Evolutionary conservation across 345 rosid species (phyloP), one percentile per base, ranked within the genome.

Genomic region (Toxicodendron radicans): DNA sequence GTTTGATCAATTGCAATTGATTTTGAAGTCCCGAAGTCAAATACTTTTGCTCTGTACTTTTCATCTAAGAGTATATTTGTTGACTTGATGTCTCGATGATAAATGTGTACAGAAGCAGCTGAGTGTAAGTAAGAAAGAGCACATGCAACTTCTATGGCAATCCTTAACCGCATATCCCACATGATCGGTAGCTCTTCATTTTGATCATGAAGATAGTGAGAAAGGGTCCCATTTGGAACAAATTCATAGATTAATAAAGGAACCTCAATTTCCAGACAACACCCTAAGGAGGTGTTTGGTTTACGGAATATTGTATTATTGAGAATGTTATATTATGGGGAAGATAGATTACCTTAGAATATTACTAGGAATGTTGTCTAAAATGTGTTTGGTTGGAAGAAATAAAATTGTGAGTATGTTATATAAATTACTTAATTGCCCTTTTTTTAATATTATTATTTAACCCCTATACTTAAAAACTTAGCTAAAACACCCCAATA

Each of bases 51-150:
- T 52, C 30, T 68, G 4, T 52, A 52, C 17, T 68, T 68, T 68
- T 68, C 48, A 33, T 68, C 72, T 2, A 68, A 52, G 30, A 68
- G 48, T 52, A 68, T 68, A 35, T 68, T 68, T n/a, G 72, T 30
- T 3, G 72, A 68, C 32, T 68, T 68, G 45, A 68, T 52, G 18
- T 52, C 48, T 11, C 72, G 30, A 68, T 68, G 60, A 21, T 52
- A 68, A 52, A 52, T 52, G 10, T 48, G 72, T 4, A 68, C 14
- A 41, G 20, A 32, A 30, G 48, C 72, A 4, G 58, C 20, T 1
- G 41, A 66, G 35, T 48, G 70, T 7, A 66, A 66, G 70, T 66
- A 66, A 66, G 70, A 51, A 48, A 66, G 58, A 21, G 58, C 58
- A 14, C 49, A 58, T 2, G 43, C 43, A 66, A 49, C 58, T 48